These are phyloP conservation scores for Zymoseptoria brevis DNA, from an alignment of 2,329 filamentous ascomycete genomes.

Conservation along the genomic window DNA sequence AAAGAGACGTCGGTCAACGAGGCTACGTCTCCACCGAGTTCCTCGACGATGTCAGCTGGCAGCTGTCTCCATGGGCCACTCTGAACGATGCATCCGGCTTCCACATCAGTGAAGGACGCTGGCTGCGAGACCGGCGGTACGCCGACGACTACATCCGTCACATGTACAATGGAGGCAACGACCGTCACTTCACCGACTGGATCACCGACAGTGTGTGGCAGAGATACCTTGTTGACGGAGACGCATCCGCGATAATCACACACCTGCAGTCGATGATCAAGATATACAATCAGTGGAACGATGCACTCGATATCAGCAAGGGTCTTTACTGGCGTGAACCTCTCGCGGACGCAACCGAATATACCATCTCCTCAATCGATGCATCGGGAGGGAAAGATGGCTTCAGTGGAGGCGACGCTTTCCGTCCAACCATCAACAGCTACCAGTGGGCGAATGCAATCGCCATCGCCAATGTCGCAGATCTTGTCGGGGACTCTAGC, in stretches of 20 bases:
- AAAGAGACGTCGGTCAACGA: slow-evolving; percentile 36
- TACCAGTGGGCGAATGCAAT: slow-evolving; percentile 39
- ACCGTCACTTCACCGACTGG: slow-evolving; percentile 38
- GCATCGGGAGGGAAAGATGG: slow-evolving; percentile 35
- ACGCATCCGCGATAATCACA: slow-evolving; percentile 25
- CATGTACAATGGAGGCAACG: slow-evolving; percentile 35
- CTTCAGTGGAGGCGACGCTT: slow-evolving; percentile 35
- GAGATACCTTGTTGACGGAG: slow-evolving; percentile 37
- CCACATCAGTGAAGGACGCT: slow-evolving; percentile 39
- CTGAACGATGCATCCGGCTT: slow-evolving; percentile 40
- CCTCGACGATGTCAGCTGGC: slow-evolving; percentile 38
- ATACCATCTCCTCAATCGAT: slow-evolving; percentile 40
- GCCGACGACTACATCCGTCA: slow-evolving; percentile 39
- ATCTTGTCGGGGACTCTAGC: slow-evolving; percentile 23
- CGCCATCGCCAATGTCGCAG: slow-evolving; percentile 36
- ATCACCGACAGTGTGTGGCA: slow-evolving; percentile 37
- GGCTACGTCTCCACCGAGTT: slow-evolving; percentile 41
- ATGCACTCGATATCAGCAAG: slow-evolving; percentile 34
- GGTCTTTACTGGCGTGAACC: slow-evolving; percentile 38
- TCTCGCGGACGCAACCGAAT: slow-evolving; percentile 38
- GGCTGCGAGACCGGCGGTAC: slow-evolving; percentile 38
- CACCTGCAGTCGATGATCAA: slow-evolving; percentile 32
- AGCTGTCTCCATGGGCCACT: slow-evolving; percentile 35
- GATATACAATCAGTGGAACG: slow-evolving; percentile 33
- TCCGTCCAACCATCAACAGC: slow-evolving; percentile 39